These are phyloP conservation scores for Nissolia schottii DNA, from an alignment of 306 rosid genomes.

Conservation along the genomic window DNA sequence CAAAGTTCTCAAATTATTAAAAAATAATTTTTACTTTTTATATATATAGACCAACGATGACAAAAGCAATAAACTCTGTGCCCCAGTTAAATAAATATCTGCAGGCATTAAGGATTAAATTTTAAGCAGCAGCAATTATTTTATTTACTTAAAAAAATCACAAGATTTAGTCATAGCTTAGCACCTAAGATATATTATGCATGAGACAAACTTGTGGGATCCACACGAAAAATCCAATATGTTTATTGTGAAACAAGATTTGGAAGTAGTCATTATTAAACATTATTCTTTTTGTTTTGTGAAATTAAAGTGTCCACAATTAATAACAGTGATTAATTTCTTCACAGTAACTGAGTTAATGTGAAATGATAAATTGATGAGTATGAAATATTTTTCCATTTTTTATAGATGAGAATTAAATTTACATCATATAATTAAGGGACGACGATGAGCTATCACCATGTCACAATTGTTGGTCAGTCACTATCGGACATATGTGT, in stretches of 20 bases:
- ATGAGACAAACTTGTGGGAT: slow-evolving; percentile 17
- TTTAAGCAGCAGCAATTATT: neutral
- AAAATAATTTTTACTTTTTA: neutral
- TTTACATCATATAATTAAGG: no score
- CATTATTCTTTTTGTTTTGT: no score
- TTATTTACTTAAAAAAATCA: neutral
- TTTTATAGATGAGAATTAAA: no score
- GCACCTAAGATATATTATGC: neutral
- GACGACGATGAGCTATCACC: no score
- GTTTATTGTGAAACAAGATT: slow-evolving; percentile 17
- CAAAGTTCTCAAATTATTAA: no score
- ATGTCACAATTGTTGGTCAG: no score
- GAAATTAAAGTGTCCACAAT: no score
- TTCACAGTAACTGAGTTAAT: no score
- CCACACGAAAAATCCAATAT: neutral
- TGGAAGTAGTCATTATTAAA: slow-evolving; percentile 10
- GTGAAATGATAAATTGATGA: no score
- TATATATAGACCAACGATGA: neutral
- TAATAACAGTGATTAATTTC: no score
- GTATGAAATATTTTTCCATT: no score
- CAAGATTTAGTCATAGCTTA: neutral
- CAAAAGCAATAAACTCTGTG: neutral
- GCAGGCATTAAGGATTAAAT: neutral
- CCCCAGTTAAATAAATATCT: neutral
- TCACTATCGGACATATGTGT: neutral